Evolutionary conservation across 495 filamentous ascomycete genomes (phyloP).

Genomic region (Talaromyces wortmannii): DNA sequence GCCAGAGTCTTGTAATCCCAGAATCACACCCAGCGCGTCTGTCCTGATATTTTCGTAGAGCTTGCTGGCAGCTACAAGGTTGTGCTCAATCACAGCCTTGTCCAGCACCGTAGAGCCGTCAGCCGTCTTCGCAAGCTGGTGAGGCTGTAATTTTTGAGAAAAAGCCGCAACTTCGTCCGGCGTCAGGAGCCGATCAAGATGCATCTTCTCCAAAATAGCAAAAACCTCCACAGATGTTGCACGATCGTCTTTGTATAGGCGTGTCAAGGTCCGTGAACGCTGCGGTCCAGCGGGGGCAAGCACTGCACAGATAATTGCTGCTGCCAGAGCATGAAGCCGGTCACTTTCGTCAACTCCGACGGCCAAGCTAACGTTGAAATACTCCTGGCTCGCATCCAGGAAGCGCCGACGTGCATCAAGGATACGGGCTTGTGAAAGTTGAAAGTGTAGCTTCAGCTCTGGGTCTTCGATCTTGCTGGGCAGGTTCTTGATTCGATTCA

Average conservation of each 20-base stretch:
- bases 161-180: slow-evolving; percentile 81
- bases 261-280: slow-evolving; percentile 69
- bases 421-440: slow-evolving; percentile 87
- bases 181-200: slow-evolving; percentile 77
- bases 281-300: slow-evolving; percentile 86
- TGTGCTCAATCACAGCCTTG: slow-evolving; percentile 93
- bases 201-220: slow-evolving; percentile 94
- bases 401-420: slow-evolving; percentile 85
- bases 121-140: slow-evolving; percentile 81
- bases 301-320: slow-evolving; percentile 92
- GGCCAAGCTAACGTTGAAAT: slow-evolving; percentile 77
- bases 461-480: slow-evolving; percentile 72
- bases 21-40: slow-evolving; percentile 64
- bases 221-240: slow-evolving; percentile 70
- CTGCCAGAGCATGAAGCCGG: slow-evolving; percentile 72
- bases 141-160: slow-evolving; percentile 67
- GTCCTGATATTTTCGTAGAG: slow-evolving; percentile 87
- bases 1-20: slow-evolving; percentile 51
- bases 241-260: slow-evolving; percentile 91
- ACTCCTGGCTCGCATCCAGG: slow-evolving; percentile 80
- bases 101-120: slow-evolving; percentile 93
- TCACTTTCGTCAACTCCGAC: slow-evolving; percentile 75
- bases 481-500: slow-evolving; percentile 89
- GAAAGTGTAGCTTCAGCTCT: slow-evolving; percentile 72
- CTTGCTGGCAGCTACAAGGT: slow-evolving; percentile 76